These are phyloP conservation scores for Elongisporangium anandrum DNA, from an alignment of 352 stramenopile species.

Conservation along the genomic window DNA sequence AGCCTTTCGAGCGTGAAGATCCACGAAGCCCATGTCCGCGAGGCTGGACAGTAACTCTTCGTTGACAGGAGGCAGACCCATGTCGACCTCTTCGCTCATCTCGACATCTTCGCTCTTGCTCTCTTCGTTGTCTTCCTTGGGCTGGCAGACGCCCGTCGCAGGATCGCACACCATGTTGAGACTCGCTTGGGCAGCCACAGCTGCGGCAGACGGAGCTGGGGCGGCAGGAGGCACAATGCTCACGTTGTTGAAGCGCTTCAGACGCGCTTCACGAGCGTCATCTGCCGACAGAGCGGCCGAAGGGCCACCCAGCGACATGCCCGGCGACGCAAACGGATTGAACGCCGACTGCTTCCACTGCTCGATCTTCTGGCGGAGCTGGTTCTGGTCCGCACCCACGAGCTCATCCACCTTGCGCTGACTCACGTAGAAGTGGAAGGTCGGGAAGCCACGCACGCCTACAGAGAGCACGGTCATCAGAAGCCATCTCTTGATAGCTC, in stretches of 20 bases:
- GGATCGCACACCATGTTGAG: conserved; percentile 69
- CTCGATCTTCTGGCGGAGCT: conserved; percentile 84
- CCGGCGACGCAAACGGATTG: conserved; percentile 80
- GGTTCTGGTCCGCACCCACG: conserved; percentile 78
- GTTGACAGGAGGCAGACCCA: conserved; percentile 53
- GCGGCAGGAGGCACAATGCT: conserved; percentile 42
- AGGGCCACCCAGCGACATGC: conserved; percentile 44
- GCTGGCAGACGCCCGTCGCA: conserved; percentile 46
- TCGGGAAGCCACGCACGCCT: conserved; percentile 85
- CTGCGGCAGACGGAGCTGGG: conserved; percentile 8
- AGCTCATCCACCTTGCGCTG: conserved; percentile 87
- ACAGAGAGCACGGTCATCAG: background rate
- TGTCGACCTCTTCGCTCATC: conserved; percentile 16
- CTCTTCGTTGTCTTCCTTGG: conserved; percentile 20
- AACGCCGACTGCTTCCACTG: conserved; percentile 83
- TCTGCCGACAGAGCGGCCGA: conserved; percentile 26
- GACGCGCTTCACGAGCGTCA: conserved; percentile 71
- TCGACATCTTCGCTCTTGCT: conserved; percentile 22
- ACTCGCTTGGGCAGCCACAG: conserved; percentile 15
- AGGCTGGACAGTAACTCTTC: conserved; percentile 62
- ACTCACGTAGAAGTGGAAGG: conserved; percentile 90
- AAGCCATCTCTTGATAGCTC: background rate
- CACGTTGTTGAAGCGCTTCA: conserved; percentile 71
- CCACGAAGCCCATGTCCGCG: conserved; percentile 84
- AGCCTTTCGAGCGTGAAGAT: conserved; percentile 76